These are phyloP conservation scores for Butyriboletus loyo DNA, from an alignment of 768 basidiomycete genomes.

Conservation along the genomic window DNA sequence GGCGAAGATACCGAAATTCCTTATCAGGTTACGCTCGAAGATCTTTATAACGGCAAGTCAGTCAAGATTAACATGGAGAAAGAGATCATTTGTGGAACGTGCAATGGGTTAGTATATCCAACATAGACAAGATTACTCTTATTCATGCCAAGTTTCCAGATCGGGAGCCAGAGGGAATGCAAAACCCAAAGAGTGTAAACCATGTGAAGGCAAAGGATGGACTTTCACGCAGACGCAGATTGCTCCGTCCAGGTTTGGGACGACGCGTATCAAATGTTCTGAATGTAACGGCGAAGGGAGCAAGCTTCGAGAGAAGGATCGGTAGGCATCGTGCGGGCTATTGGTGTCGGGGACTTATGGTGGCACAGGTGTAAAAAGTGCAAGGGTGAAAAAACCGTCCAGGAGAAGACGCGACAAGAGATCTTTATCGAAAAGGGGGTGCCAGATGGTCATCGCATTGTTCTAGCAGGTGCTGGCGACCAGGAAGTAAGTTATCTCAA, in stretches of 20 bases:
- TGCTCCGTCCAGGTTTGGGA: constrained; percentile 45
- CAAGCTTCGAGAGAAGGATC: constrained; percentile 79
- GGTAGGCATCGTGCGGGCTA: constrained; percentile 41
- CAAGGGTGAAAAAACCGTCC: constrained; percentile 78
- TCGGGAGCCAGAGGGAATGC: constrained; percentile 79
- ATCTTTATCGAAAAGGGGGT: constrained; percentile 87
- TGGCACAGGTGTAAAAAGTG: constrained; percentile 86
- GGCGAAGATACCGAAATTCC: constrained; percentile 74
- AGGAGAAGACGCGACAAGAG: constrained; percentile 88
- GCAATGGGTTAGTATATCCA: constrained; percentile 62
- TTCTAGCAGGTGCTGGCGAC: constrained; percentile 90
- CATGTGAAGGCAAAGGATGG: constrained; percentile 84
- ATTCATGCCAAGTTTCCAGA: constrained; percentile 37
- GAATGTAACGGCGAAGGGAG: constrained; percentile 69
- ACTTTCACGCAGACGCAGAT: constrained; percentile 56
- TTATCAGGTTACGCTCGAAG: constrained; percentile 86
- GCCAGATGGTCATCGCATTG: constrained; percentile 77
- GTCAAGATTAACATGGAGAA: constrained; percentile 90
- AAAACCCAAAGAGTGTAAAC: constrained; percentile 80
- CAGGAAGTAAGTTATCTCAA: constrained; percentile 56
- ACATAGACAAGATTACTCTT: neutral
- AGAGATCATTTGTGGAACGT: constrained; percentile 70
- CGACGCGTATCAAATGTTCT: constrained; percentile 55
- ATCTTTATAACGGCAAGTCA: constrained; percentile 87
- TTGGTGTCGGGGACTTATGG: constrained; percentile 1